Percentiles rank a stretch among this genome's conserved stretches.
Evolutionary conservation across 2,329 filamentous ascomycete genomes (phyloP).

Genomic region (Claviceps sp.): DNA sequence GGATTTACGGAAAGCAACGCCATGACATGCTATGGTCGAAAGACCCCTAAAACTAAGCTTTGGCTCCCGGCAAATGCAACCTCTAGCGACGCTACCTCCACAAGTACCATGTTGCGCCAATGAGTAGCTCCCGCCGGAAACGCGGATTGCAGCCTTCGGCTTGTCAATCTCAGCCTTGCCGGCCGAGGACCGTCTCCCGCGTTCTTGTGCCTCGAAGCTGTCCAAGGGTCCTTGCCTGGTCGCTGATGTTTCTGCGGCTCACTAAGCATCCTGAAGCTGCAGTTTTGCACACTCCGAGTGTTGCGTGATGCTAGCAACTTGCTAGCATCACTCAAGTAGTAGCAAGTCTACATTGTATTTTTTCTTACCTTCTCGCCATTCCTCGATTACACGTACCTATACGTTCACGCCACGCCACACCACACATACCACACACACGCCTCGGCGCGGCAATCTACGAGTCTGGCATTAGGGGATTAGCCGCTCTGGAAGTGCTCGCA

Average conservation of each 20-base stretch:
- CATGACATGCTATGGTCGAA: not conserved
- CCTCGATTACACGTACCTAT: not conserved
- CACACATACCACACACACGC: not conserved
- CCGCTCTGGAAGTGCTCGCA: not conserved
- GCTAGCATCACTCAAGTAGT: too few species aligned
- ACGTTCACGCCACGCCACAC: not conserved
- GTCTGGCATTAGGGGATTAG: not conserved
- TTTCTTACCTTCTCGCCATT: not conserved
- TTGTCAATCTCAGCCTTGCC: conserved; percentile 7
- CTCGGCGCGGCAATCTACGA: conserved; percentile 1
- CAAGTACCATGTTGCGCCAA: not conserved
- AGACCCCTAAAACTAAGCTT: not conserved
- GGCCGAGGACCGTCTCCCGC: not conserved
- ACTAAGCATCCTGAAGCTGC: not conserved
- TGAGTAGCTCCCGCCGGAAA: not conserved
- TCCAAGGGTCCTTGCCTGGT: too few species aligned
- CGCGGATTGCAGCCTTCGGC: not conserved
- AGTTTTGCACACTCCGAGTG: too few species aligned
- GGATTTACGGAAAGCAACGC: not conserved
- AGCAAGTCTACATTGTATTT: not conserved
- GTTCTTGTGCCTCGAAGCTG: not conserved
- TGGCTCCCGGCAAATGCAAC: not conserved
- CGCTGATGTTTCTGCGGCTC: too few species aligned
- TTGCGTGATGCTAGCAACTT: too few species aligned
- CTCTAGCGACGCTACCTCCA: not conserved